phyloP scores from a whole-genome alignment of 352 stramenopile species.

The Pythium biforme region DNA sequence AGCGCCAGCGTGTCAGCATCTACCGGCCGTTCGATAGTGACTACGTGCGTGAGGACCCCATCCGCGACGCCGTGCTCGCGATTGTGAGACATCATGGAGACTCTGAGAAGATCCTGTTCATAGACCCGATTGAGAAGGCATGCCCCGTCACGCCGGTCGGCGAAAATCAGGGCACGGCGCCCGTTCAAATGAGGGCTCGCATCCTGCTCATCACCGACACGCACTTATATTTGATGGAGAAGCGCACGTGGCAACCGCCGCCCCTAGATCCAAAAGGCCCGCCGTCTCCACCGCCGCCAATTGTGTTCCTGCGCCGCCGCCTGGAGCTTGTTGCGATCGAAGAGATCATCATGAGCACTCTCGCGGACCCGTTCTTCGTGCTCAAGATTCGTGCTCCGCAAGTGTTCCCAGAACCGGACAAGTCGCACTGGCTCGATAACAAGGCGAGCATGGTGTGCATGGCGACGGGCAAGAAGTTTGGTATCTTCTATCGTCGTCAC shows the following conservation, averaged over 20 bases:
- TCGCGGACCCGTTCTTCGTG: slow-evolving; percentile 81
- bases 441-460: slow-evolving; percentile 84
- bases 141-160: slow-evolving; percentile 18
- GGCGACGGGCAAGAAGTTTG: slow-evolving; percentile 85
- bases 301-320: slow-evolving; percentile 74
- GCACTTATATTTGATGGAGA: slow-evolving; percentile 81
- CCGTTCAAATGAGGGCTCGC: slow-evolving; percentile 40
- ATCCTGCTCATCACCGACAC: slow-evolving; percentile 71
- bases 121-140: slow-evolving; percentile 72
- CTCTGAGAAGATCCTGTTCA: slow-evolving; percentile 81
- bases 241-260: slow-evolving; percentile 53
- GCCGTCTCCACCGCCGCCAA: slow-evolving; percentile 46
- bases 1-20: slow-evolving; percentile 83
- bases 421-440: slow-evolving; percentile 84
- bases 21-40: slow-evolving; percentile 86
- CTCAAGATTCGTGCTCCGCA: slow-evolving; percentile 58
- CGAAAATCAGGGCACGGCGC: slow-evolving; percentile 14
- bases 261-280: slow-evolving; percentile 44
- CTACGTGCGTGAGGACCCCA: slow-evolving; percentile 64
- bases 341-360: slow-evolving; percentile 76
- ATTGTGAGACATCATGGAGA: slow-evolving; percentile 80
- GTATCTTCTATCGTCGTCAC: slow-evolving; percentile 83
- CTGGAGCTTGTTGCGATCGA: slow-evolving; percentile 61
- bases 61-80: slow-evolving; percentile 61
- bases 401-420: slow-evolving; percentile 61